Conservation (phyloP, 2,329 filamentous ascomycete genomes). For the Alternaria rosae region DNA sequence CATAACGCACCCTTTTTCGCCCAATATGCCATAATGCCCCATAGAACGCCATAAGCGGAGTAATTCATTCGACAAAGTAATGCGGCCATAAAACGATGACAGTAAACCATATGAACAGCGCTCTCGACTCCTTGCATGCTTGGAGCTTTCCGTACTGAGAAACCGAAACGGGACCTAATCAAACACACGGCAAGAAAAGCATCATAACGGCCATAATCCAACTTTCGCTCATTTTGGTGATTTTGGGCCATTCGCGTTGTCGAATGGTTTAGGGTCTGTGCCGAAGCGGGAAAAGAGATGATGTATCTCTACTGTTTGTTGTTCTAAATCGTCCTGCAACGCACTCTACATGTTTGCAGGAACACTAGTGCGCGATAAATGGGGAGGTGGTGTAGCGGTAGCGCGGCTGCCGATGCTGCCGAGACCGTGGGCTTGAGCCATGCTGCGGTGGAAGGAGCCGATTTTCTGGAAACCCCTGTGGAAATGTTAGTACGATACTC, state of each 20-base stretch:
- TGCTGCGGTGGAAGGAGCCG: conserved; percentile 54
- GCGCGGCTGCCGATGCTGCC: conserved; percentile 16
- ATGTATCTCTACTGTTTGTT: background rate
- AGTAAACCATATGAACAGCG: no score
- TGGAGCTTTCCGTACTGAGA: background rate
- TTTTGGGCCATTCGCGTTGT: background rate
- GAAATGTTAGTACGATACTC: conserved; percentile 18
- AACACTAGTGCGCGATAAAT: conserved; percentile 28
- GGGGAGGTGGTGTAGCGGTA: conserved; percentile 25
- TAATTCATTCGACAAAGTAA: background rate
- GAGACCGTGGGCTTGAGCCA: conserved; percentile 43
- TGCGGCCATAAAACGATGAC: background rate
- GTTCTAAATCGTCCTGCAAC: background rate
- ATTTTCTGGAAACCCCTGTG: conserved; percentile 59
- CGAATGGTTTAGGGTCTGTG: background rate
- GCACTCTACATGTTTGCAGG: conserved; percentile 32
- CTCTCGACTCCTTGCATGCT: background rate
- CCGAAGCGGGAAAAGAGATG: background rate
- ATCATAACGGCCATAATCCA: background rate
- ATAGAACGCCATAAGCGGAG: background rate
- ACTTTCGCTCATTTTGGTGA: background rate
- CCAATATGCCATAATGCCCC: background rate
- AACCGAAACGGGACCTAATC: background rate
- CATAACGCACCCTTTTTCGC: background rate
- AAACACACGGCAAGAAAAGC: background rate